Percentiles rank a stretch among this genome's conserved stretches.
These are phyloP conservation scores for Chlamydomonas sp. DNA, from an alignment of 139 green algal genomes.

Conservation along the genomic window DNA sequence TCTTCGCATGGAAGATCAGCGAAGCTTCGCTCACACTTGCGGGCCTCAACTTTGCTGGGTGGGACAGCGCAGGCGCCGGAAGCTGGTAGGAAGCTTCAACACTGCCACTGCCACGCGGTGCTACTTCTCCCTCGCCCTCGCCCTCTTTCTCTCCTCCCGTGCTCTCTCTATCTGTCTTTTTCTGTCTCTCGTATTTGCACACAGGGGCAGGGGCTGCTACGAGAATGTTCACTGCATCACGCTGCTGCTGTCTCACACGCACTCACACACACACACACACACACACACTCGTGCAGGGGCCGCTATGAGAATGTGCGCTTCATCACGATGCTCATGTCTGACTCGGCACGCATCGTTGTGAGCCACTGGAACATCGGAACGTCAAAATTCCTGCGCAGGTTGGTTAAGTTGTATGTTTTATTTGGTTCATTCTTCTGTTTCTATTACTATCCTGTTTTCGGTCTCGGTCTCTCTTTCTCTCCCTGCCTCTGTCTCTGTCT, in stretches of 20 bases:
- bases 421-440: no score
- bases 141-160: no score
- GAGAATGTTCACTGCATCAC: not conserved
- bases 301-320: slow-evolving; percentile 64
- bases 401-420: no score
- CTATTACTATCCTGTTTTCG: no score
- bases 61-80: slow-evolving; percentile 16
- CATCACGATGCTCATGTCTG: slow-evolving; percentile 43
- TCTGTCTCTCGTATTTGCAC: no score
- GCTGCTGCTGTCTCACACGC: slow-evolving; percentile 4
- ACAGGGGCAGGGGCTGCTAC: not conserved
- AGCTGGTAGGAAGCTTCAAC: slow-evolving; percentile 2
- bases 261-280: not conserved
- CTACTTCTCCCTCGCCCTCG: no score
- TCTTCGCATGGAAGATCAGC: slow-evolving; percentile 66
- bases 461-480: no score
- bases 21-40: slow-evolving; percentile 58
- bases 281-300: slow-evolving; percentile 41
- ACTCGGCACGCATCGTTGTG: slow-evolving; percentile 48
- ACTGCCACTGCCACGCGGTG: no score
- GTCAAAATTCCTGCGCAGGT: slow-evolving; percentile 62
- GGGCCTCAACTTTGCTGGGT: slow-evolving; percentile 57
- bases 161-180: no score
- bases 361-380: slow-evolving; percentile 75
- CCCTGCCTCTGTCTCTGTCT: no score